phyloP scores from a whole-genome alignment of 2,329 filamentous ascomycete genomes.

The Neofusicoccum parvum region DNA sequence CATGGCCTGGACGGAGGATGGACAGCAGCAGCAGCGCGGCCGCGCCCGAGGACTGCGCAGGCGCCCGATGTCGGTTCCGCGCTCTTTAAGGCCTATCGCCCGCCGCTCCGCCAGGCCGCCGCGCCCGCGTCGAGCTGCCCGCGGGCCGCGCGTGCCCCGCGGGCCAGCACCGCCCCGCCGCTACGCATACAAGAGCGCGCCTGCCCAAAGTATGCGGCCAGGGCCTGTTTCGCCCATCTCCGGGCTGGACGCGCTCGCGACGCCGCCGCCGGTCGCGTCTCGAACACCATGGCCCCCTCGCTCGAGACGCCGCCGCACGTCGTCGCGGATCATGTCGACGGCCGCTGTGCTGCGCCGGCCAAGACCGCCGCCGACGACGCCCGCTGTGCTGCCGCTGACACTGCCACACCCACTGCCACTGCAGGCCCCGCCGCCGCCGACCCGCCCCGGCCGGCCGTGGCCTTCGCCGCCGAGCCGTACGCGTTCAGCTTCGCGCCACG shows the following conservation, averaged over 20 bases:
- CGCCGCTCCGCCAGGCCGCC: not conserved
- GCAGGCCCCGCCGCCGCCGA: not conserved
- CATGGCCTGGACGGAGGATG: too few species aligned
- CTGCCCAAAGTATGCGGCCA: not conserved
- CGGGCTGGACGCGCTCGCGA: not conserved
- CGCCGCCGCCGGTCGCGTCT: not conserved
- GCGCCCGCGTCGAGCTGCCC: not conserved
- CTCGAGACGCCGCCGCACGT: not conserved
- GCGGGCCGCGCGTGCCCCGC: not conserved
- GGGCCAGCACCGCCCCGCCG: not conserved
- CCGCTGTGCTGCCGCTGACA: too few species aligned
- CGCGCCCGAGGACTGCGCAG: not conserved
- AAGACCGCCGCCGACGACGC: too few species aligned
- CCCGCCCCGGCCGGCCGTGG: not conserved
- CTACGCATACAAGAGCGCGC: not conserved
- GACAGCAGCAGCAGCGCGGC: too few species aligned
- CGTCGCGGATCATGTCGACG: too few species aligned
- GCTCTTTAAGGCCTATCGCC: not conserved
- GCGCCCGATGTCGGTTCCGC: not conserved
- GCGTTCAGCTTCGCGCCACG: conserved; percentile 39
- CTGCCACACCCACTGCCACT: too few species aligned
- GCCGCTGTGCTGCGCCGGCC: too few species aligned
- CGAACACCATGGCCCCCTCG: not conserved
- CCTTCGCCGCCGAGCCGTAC: conserved; percentile 39
- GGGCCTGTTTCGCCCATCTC: not conserved